Conservation (phyloP, 257 asterid genomes). For the Oldenlandia corymbosa region DNA sequence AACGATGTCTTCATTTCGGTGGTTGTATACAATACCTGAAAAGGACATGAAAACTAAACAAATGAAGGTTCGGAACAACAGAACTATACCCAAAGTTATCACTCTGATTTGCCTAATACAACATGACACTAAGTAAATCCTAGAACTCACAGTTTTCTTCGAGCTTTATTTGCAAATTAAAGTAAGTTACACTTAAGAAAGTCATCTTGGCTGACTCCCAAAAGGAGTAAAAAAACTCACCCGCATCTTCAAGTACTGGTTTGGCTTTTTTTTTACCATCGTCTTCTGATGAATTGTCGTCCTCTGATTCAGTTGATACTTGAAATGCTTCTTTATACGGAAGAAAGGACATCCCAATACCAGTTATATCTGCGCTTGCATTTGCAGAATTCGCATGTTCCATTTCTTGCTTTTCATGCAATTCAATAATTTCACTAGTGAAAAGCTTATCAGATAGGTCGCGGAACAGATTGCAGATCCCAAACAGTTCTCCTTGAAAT, state of each 20-base stretch:
- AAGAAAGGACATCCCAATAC: conserved; percentile 32
- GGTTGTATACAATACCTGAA: conserved; percentile 80
- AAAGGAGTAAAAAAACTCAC: conserved; percentile 33
- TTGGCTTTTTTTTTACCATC: conserved; percentile 18
- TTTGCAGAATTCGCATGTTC: conserved; percentile 16
- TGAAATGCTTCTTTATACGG: conserved; percentile 23
- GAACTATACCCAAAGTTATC: background rate
- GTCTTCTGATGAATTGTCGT: conserved; percentile 18
- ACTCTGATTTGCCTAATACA: too few species aligned
- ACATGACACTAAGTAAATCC: background rate
- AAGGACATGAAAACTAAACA: conserved; percentile 2
- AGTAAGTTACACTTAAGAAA: background rate
- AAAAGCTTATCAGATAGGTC: conserved; percentile 85
- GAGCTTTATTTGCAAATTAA: background rate
- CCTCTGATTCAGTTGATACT: conserved; percentile 21
- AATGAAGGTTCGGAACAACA: background rate
- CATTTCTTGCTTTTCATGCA: conserved; percentile 43
- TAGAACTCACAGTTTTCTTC: background rate
- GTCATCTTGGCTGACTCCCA: background rate
- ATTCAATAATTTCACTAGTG: conserved; percentile 78
- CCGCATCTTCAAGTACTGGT: conserved; percentile 56
- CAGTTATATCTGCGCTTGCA: conserved; percentile 28
- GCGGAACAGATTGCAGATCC: conserved; percentile 80
- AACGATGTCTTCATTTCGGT: conserved; percentile 83
- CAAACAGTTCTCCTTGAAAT: conserved; percentile 89